Conservation (phyloP, 345 rosid species). For the Excoecaria cochinchinensis region DNA sequence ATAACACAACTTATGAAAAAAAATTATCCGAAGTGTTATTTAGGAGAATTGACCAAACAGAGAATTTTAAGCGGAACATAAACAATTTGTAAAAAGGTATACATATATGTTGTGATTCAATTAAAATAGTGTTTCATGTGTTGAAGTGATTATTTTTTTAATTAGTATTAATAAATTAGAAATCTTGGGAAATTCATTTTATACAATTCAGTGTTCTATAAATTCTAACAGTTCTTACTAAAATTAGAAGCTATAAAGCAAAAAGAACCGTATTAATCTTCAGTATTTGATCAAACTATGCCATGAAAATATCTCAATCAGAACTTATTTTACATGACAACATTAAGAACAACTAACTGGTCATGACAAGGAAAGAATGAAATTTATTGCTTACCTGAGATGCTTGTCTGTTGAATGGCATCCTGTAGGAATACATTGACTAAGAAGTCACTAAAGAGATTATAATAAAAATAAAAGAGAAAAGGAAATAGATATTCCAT, state of each 20-base stretch:
- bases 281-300: neutral
- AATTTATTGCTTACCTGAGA: slow-evolving; percentile 57
- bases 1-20: too few species aligned
- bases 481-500: neutral
- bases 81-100: too few species aligned
- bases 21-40: too few species aligned
- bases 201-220: too few species aligned
- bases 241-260: neutral
- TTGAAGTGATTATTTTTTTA: too few species aligned
- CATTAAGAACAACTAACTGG: neutral
- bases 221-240: neutral
- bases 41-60: too few species aligned
- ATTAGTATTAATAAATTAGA: too few species aligned
- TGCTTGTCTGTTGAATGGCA: slow-evolving; percentile 52
- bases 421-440: slow-evolving; percentile 45
- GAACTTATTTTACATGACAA: neutral
- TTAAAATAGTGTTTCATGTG: too few species aligned
- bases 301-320: neutral
- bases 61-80: too few species aligned
- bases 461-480: neutral
- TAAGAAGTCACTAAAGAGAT: slow-evolving; percentile 4
- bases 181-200: too few species aligned
- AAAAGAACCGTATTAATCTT: neutral
- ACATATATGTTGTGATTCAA: too few species aligned
- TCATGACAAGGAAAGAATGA: slow-evolving; percentile 3